These are phyloP conservation scores for Dovyalis caffra DNA, from an alignment of 345 rosid genomes.

Conservation along the genomic window DNA sequence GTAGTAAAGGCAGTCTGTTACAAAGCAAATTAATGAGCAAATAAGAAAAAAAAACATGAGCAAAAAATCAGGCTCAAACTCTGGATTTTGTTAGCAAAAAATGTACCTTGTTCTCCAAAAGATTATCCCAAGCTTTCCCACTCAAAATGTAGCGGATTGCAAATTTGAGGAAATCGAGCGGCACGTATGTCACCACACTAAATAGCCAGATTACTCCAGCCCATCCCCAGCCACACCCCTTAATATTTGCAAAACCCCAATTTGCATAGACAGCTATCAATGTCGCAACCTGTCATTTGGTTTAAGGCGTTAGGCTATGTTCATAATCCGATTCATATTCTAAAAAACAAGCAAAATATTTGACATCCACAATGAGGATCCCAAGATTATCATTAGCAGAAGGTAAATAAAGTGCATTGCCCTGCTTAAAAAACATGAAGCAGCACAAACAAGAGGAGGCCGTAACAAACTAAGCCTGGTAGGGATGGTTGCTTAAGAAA, in stretches of 20 bases:
- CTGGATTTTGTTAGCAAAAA: neutral
- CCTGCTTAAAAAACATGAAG: neutral
- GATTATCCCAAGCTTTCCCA: constrained; percentile 83
- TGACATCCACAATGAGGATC: neutral
- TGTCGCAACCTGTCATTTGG: constrained; percentile 55
- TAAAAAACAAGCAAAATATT: neutral
- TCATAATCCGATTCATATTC: neutral
- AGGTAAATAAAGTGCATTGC: neutral
- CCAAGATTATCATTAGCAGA: neutral
- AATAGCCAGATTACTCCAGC: constrained; percentile 94
- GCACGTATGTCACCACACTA: constrained; percentile 65
- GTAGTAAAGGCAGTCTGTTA: constrained; percentile 83
- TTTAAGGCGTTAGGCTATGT: neutral
- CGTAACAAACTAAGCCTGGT: neutral
- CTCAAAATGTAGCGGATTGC: constrained; percentile 63
- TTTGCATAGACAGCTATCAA: constrained; percentile 78
- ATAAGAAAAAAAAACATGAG: neutral
- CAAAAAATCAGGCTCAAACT: neutral
- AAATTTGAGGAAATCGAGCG: constrained; percentile 77
- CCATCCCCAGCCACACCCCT: constrained; percentile 95
- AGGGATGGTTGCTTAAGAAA: neutral
- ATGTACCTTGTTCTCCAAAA: constrained; percentile 75
- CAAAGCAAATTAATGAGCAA: neutral
- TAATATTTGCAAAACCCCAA: constrained; percentile 64
- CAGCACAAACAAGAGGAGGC: no score